Evolutionary conservation across 2,329 filamentous ascomycete species (phyloP), one percentile per base, ranked within the genome.

Genomic region (Epichloe coenophiala): DNA sequence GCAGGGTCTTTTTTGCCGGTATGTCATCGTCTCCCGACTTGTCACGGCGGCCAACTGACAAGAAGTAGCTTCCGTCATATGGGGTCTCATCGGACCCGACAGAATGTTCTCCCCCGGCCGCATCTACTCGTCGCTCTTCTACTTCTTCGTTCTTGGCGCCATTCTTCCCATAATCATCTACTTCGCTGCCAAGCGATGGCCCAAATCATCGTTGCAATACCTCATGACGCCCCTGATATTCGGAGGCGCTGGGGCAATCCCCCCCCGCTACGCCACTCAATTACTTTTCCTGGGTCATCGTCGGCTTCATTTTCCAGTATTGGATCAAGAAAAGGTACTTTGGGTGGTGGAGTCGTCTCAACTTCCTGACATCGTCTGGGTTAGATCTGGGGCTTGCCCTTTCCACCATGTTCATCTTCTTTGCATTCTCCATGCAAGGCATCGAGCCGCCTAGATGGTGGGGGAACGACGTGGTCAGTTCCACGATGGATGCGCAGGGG

Each of bases 301-400:
- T 88, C 3, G 85, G 84, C 33, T 80, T 78, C 57, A 54, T 84
- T 35, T 88, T 88, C 71, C 84, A 88, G 63, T 80, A 78, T 63
- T 74, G 71, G 59, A 77, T 88, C 61, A 80, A 81, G 63, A 76
- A 77, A 59, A 72, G 74, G 13, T 74, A 78, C 62, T 80, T 79
- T 55, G 74, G 68, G 31, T 88, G 84, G 84, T 88, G 85, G 85
- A 78, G 77, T 64, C 74, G 81, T 27, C 77, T 86, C 60, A 88
- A 87, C 67, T 88, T 85, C 59, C 66, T 88, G 53, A 83, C 84
- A 0, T 83, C 81, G 12, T 84, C 82, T 0, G 84, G 78, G 0
- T 69, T 88, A 45, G 84, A 88, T 57, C 71, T 85, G 12, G 84
- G 84, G 2, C 70, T 88, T 1, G 81, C 81, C 2, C 67, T 88